phyloP scores from a whole-genome alignment of 441 rosid species.

The Pelargonium australe region DNA sequence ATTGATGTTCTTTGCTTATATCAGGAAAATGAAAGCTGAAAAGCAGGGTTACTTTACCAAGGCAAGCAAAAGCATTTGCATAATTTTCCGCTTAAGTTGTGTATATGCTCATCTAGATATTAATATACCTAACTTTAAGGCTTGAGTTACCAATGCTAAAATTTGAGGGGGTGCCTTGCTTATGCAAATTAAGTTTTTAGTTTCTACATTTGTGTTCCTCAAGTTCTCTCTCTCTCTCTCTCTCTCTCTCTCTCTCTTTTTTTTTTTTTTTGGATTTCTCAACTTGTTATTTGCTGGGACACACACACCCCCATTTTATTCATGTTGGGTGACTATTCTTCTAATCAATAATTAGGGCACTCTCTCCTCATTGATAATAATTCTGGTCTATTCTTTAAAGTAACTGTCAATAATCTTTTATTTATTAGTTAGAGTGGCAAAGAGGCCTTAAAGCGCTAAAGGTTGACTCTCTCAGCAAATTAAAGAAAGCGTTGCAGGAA shows the following conservation, averaged over 20 bases:
- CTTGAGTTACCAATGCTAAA: not conserved
- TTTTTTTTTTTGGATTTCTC: not conserved
- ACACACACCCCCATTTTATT: no score
- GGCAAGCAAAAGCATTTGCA: conserved; percentile 23
- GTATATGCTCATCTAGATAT: not conserved
- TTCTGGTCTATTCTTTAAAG: not conserved
- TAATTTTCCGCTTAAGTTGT: not conserved
- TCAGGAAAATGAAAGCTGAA: conserved; percentile 51
- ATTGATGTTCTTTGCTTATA: conserved; percentile 12
- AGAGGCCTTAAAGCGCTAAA: conserved; percentile 63
- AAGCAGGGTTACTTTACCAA: conserved; percentile 47
- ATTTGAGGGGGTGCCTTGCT: no score
- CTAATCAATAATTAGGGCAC: not conserved
- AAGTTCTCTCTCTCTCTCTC: not conserved
- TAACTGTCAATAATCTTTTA: not conserved
- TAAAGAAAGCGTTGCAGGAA: conserved; percentile 65
- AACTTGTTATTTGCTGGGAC: not conserved
- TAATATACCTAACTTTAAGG: not conserved
- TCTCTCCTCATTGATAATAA: not conserved
- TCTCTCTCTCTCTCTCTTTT: no score
- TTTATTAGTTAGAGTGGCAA: conserved; percentile 77
- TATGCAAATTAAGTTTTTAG: not conserved
- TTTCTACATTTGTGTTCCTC: not conserved
- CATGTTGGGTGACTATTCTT: not conserved
- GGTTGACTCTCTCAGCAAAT: conserved; percentile 54